These are phyloP conservation scores for Carpinus fangiana DNA, from an alignment of 306 rosid species.

Conservation along the genomic window DNA sequence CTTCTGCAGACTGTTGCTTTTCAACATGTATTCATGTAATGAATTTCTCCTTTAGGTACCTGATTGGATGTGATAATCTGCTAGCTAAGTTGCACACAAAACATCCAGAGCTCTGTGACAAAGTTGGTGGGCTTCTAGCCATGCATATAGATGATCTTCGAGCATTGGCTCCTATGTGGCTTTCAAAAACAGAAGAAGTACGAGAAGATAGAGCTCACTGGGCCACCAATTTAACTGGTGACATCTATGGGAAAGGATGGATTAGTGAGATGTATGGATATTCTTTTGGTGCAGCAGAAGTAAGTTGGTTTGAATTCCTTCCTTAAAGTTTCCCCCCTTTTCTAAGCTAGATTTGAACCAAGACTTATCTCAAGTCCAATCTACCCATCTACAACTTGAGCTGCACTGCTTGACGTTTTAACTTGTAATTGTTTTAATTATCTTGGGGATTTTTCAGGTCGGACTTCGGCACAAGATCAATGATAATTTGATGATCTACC, in stretches of 20 bases:
- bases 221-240: constrained; percentile 92
- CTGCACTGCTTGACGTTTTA: constrained; percentile 11
- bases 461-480: constrained; percentile 96
- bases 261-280: constrained; percentile 99
- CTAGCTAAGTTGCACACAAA: constrained; percentile 86
- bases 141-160: constrained; percentile 93
- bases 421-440: constrained; percentile 22
- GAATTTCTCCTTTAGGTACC: constrained; percentile 56
- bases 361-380: not conserved
- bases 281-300: constrained; percentile 98
- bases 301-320: constrained; percentile 38
- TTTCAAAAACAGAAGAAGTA: constrained; percentile 96
- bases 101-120: constrained; percentile 90
- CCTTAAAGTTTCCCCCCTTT: not conserved
- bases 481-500: constrained; percentile 95
- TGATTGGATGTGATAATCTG: constrained; percentile 86
- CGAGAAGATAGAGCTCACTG: constrained; percentile 91
- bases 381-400: constrained; percentile 10
- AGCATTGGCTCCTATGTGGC: constrained; percentile 96
- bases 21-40: not conserved
- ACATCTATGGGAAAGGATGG: constrained; percentile 89
- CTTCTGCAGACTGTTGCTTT: constrained; percentile 29
- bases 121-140: constrained; percentile 96
- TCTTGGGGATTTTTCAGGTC: constrained; percentile 50
- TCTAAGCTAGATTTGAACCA: not conserved